Base-by-base conservation (phyloP, 2,329 filamentous ascomycete genomes). In the Proliferodiscus dingleyae region DNA sequence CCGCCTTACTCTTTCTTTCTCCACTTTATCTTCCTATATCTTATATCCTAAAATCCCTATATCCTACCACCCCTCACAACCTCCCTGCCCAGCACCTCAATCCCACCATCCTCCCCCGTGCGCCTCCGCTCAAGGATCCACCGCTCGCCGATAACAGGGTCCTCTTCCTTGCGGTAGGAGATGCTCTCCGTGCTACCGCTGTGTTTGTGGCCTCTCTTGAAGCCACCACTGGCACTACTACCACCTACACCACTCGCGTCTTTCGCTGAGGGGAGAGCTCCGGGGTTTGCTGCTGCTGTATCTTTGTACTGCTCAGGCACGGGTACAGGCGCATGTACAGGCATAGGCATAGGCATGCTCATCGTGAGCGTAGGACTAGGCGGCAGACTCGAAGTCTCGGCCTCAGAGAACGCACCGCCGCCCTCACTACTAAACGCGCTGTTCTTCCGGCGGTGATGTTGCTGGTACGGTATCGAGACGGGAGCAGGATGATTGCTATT, bases 111-210 rank as follows among this genome's bases (percentile, higher is more conserved):
- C 56, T 87, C 83, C 1, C 72, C 79, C 2, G 81, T 85, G 28
- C 84, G 69, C 42, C 83, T 71, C 28, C 83, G 68, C 64, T 89
- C 85, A 54, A 88, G 68, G 6, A 88, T 77, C 85, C 84, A 88
- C 37, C 81, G 68, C 52, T 77, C 75, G 1, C 74, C 76, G 10
- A 38, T 43, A 7, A 77, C 71, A 37, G 81, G 78, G 58, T 84
- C 80, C 49, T 75, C 74, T 51, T 78, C 74, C n/a, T 69, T 64
- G 2, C 75, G 71, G 62, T 89, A 89, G 5, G 82, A 83, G 26
- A 89, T 80, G 51, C 81, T 85, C 54, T 87, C 84, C 2, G 80
- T 71, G 37, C 78, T 84, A 40, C 75, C 68, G 53, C 71, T 74
- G 53, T 76, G 69, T 11, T 70, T 66, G 52, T 78, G 76, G 46